A percentile compares a stretch with the other conserved stretches of the same genome.
phyloP scores from a whole-genome alignment of 192 early-diverging fungal genomes.

The Backusella macrospora region DNA sequence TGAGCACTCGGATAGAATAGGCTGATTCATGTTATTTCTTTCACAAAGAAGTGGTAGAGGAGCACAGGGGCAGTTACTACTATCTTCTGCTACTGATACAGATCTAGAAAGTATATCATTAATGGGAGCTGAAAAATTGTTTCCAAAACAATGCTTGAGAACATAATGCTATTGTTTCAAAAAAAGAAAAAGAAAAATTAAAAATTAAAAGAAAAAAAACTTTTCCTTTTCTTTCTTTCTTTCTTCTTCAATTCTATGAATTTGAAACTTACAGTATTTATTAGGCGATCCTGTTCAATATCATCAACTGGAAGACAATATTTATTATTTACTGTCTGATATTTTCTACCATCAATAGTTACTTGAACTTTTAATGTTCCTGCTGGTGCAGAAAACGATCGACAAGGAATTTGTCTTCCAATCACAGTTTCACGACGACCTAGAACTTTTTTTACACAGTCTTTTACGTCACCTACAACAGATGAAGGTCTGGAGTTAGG shows the following conservation, averaged over 20 bases:
- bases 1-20: not conserved
- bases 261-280: slow-evolving; percentile 28
- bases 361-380: not conserved
- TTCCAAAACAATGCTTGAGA: slow-evolving; percentile 23
- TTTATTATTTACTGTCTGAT: slow-evolving; percentile 22
- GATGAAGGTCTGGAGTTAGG: slow-evolving; percentile 8
- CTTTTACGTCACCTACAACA: not conserved
- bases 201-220: not conserved
- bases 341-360: slow-evolving; percentile 22
- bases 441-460: not conserved
- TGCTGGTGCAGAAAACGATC: not conserved
- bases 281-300: slow-evolving; percentile 35
- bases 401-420: not conserved
- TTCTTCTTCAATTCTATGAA: not conserved
- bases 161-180: slow-evolving; percentile 21
- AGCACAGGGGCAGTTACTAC: not conserved
- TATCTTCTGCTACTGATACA: slow-evolving; percentile 11
- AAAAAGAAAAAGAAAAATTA: not conserved
- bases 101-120: slow-evolving; percentile 13
- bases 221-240: no score
- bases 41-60: not conserved
- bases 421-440: not conserved
- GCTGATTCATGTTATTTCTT: not conserved
- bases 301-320: slow-evolving; percentile 41
- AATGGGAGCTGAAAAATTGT: slow-evolving; percentile 35